Evolutionary conservation across 78 protist genomes (phyloP).

Genomic region (Monocercomonoides exilis): DNA sequence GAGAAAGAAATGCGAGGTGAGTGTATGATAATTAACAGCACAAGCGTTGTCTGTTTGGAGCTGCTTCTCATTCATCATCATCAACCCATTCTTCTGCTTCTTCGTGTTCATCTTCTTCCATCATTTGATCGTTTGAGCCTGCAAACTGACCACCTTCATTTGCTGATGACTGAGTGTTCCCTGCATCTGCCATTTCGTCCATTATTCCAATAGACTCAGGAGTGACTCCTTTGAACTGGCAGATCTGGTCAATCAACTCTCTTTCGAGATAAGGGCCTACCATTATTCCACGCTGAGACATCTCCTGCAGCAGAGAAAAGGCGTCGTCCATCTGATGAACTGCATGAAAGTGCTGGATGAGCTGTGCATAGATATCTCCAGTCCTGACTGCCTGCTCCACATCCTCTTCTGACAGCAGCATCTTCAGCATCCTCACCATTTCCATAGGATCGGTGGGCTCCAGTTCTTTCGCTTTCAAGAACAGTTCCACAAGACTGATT

Average conservation of each 20-base stretch:
- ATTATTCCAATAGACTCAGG: background rate
- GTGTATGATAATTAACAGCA: no score
- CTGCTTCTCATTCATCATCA: no score
- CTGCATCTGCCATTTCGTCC: no score
- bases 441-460: slow-evolving; percentile 31
- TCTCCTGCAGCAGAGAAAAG: slow-evolving; percentile 21
- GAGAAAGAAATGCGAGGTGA: no score
- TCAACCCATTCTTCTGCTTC: no score
- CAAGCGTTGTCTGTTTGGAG: no score
- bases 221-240: background rate
- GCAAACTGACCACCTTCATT: no score
- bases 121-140: no score
- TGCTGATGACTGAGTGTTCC: no score
- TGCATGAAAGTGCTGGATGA: slow-evolving; percentile 36
- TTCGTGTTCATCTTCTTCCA: no score
- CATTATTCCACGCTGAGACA: slow-evolving; percentile 24
- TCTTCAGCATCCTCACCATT: slow-evolving; percentile 13
- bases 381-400: slow-evolving; percentile 27
- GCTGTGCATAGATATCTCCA: slow-evolving; percentile 57
- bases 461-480: slow-evolving; percentile 27
- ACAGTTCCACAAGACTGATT: slow-evolving; percentile 33
- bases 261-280: slow-evolving; percentile 30
- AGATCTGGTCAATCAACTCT: background rate
- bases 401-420: background rate
- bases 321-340: slow-evolving; percentile 5